Conservation (phyloP, 352 stramenopile genomes). For the Thalassiosira hispida region DNA sequence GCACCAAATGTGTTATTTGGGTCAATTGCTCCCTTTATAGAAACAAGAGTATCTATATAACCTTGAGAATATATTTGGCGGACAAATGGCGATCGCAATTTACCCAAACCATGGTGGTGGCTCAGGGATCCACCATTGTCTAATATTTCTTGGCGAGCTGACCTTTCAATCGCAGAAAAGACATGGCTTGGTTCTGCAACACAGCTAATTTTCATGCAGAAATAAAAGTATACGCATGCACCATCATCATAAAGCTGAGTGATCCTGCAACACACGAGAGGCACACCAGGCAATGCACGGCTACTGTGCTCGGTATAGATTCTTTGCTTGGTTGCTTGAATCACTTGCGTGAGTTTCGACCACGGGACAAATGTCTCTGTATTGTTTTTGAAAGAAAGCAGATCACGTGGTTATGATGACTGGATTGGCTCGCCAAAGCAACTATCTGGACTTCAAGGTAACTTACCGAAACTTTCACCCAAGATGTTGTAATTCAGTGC, state of each 20-base stretch:
- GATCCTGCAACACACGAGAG: constrained; percentile 91
- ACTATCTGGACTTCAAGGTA: not conserved
- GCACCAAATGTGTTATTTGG: constrained; percentile 91
- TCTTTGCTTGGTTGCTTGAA: constrained; percentile 68
- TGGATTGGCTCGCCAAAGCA: not conserved
- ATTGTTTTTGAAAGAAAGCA: constrained; percentile 68
- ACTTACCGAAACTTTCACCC: constrained; percentile 91
- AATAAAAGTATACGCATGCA: constrained; percentile 95
- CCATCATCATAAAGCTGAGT: constrained; percentile 95
- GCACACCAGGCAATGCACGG: constrained; percentile 82
- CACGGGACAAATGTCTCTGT: constrained; percentile 77
- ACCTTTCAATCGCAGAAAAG: constrained; percentile 87
- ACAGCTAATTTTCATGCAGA: constrained; percentile 92
- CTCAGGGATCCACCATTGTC: constrained; percentile 90
- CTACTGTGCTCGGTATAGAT: constrained; percentile 71
- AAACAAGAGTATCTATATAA: constrained; percentile 83
- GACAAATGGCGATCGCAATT: constrained; percentile 90
- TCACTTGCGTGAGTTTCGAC: constrained; percentile 73
- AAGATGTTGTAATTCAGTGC: constrained; percentile 92
- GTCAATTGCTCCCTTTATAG: constrained; percentile 91
- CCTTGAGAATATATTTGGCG: constrained; percentile 86
- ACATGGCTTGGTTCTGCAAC: constrained; percentile 86
- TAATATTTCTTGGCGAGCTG: constrained; percentile 89
- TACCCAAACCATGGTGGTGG: constrained; percentile 95
- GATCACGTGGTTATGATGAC: no score